phyloP scores from a whole-genome alignment of 371 early-diverging fungal species.

The Basidiobolus meristosporus region DNA sequence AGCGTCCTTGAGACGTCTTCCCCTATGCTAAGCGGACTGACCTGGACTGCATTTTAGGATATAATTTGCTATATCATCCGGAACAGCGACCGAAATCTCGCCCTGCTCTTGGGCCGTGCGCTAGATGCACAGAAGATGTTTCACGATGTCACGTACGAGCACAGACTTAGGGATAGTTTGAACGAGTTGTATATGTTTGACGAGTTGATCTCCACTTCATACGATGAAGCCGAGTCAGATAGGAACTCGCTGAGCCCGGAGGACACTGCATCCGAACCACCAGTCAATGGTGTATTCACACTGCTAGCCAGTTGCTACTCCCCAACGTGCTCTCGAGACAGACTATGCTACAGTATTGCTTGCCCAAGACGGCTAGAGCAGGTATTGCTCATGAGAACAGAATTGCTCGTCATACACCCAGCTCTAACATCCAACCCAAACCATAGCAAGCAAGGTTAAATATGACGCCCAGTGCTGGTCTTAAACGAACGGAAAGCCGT shows the following conservation, averaged over 20 bases:
- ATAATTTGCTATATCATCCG: conserved; percentile 45
- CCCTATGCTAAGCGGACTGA: too few species aligned
- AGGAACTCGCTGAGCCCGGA: too few species aligned
- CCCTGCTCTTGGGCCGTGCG: conserved; percentile 66
- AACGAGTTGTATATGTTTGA: conserved; percentile 62
- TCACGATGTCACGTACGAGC: conserved; percentile 73
- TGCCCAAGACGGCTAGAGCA: conserved; percentile 60
- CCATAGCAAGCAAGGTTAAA: conserved; percentile 2
- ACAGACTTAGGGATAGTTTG: conserved; percentile 53
- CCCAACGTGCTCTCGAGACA: conserved; percentile 7
- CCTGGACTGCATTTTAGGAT: too few species aligned
- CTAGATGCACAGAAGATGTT: conserved; percentile 75
- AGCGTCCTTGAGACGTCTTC: too few species aligned
- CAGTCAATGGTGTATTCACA: too few species aligned
- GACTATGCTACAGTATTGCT: conserved; percentile 61
- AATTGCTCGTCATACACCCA: too few species aligned
- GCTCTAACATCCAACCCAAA: too few species aligned
- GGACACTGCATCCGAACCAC: too few species aligned
- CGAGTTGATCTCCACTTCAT: conserved; percentile 11
- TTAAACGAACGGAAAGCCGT: not conserved
- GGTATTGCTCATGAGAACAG: too few species aligned
- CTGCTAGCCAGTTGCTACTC: too few species aligned
- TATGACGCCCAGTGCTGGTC: not conserved
- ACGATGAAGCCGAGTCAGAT: conserved; percentile 9
- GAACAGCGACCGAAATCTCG: conserved; percentile 68